Percentiles rank a stretch among this genome's conserved stretches.
phyloP scores from a whole-genome alignment of 768 basidiomycete species.

The Chiua virens region DNA sequence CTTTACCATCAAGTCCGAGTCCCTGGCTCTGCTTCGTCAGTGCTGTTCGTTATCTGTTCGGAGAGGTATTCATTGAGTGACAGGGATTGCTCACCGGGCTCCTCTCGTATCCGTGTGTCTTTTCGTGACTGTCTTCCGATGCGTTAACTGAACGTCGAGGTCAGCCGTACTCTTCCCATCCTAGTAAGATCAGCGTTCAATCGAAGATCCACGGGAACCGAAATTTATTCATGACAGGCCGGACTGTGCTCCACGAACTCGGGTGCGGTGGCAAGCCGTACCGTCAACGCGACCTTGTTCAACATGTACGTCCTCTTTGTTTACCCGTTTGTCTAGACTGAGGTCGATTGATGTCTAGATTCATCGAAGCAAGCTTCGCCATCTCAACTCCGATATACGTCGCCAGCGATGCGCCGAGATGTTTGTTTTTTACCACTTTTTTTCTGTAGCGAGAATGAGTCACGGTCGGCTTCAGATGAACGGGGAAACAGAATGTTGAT shows the following conservation, averaged over 20 bases:
- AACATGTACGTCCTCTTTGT: constrained; percentile 41
- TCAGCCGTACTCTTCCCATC: constrained; percentile 48
- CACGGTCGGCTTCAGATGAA: constrained; percentile 38
- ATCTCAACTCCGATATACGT: constrained; percentile 59
- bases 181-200: constrained; percentile 29
- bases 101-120: constrained; percentile 43
- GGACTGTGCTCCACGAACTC: constrained; percentile 64
- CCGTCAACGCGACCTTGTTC: constrained; percentile 58
- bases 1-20: constrained; percentile 46
- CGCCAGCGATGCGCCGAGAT: constrained; percentile 53
- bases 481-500: constrained; percentile 60
- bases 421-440: constrained; percentile 29
- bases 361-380: constrained; percentile 43
- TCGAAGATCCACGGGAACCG: neutral
- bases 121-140: neutral
- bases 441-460: too few relatives aligned
- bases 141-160: neutral
- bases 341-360: constrained; percentile 20
- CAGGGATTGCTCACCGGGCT: constrained; percentile 46
- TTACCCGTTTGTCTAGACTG: too few relatives aligned
- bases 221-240: constrained; percentile 27
- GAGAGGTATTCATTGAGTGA: neutral
- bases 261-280: constrained; percentile 58
- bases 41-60: neutral
- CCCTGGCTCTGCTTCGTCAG: constrained; percentile 55